phyloP scores from a whole-genome alignment of 495 filamentous ascomycete genomes.

The Penicillium soppii region DNA sequence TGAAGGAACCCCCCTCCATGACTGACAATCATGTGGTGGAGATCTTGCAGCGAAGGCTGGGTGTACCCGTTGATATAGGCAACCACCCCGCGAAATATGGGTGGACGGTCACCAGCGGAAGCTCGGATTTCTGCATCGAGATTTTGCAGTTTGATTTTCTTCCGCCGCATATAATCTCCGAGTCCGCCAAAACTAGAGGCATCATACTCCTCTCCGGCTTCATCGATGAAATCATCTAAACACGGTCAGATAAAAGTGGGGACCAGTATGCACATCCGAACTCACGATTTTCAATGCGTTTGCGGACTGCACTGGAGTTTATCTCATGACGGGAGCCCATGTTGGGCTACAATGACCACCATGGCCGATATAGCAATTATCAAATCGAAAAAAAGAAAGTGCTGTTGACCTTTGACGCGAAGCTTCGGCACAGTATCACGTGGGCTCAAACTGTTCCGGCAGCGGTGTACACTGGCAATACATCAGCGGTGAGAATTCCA shows the following conservation, averaged over 20 bases:
- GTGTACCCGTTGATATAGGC: constrained; percentile 93
- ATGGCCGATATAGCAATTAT: constrained; percentile 18
- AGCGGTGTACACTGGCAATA: constrained; percentile 22
- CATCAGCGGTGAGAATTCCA: constrained; percentile 18
- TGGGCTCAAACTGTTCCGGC: constrained; percentile 11
- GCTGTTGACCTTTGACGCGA: constrained; percentile 1
- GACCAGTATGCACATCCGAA: constrained; percentile 2
- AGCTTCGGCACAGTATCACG: constrained; percentile 16
- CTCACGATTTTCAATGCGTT: constrained; percentile 73
- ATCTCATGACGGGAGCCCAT: constrained; percentile 82
- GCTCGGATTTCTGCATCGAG: constrained; percentile 78
- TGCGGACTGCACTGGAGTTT: constrained; percentile 75
- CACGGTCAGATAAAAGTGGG: constrained; percentile 13
- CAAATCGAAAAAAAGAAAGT: not conserved
- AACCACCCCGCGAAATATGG: constrained; percentile 85
- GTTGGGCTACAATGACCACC: constrained; percentile 28
- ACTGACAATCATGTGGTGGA: constrained; percentile 80
- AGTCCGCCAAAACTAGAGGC: constrained; percentile 85
- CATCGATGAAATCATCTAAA: constrained; percentile 60
- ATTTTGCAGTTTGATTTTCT: constrained; percentile 95
- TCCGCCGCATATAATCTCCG: constrained; percentile 84
- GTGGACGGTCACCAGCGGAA: constrained; percentile 63
- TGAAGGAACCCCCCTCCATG: constrained; percentile 93
- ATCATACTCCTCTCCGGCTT: constrained; percentile 89
- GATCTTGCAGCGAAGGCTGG: constrained; percentile 81